Conservation (phyloP, 352 stramenopile genomes). For the Globisporangium canariense region DNA sequence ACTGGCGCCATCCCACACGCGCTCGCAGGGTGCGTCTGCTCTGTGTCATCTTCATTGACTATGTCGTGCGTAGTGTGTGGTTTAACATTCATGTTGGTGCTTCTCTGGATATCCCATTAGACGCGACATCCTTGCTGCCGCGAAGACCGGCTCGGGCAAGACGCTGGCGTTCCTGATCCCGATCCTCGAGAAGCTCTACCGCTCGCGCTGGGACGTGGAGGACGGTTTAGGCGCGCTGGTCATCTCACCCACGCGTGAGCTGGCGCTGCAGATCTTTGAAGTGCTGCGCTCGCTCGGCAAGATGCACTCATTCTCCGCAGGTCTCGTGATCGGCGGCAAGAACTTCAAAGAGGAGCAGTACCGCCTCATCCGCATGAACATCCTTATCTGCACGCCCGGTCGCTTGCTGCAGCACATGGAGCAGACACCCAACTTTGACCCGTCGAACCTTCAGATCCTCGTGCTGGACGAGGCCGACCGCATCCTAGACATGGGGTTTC, state of each 20-base stretch:
- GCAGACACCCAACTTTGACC: constrained; percentile 96
- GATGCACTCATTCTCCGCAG: constrained; percentile 94
- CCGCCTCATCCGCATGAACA: constrained; percentile 94
- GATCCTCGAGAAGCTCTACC: constrained; percentile 89
- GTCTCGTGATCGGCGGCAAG: constrained; percentile 97
- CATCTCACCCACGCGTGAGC: constrained; percentile 97
- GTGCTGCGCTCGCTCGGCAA: constrained; percentile 96
- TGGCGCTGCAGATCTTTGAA: constrained; percentile 99
- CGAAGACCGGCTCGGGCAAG: constrained; percentile 94
- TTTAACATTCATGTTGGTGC: not conserved
- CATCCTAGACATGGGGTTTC: constrained; percentile 99
- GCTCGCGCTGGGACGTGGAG: constrained; percentile 78
- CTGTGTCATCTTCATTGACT: not conserved
- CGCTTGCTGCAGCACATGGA: constrained; percentile 98
- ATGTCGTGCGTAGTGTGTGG: too few species aligned
- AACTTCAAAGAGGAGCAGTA: constrained; percentile 93
- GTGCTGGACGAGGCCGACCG: constrained; percentile 99
- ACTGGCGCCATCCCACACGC: constrained; percentile 84
- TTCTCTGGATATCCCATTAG: constrained; percentile 10
- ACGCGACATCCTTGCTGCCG: constrained; percentile 89
- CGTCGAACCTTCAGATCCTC: constrained; percentile 92
- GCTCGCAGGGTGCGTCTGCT: constrained; percentile 45
- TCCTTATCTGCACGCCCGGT: constrained; percentile 97
- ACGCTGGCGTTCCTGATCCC: constrained; percentile 91
- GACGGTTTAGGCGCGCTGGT: constrained; percentile 96